phyloP scores from a whole-genome alignment of 2,329 filamentous ascomycete genomes.

The Alternaria sp. region DNA sequence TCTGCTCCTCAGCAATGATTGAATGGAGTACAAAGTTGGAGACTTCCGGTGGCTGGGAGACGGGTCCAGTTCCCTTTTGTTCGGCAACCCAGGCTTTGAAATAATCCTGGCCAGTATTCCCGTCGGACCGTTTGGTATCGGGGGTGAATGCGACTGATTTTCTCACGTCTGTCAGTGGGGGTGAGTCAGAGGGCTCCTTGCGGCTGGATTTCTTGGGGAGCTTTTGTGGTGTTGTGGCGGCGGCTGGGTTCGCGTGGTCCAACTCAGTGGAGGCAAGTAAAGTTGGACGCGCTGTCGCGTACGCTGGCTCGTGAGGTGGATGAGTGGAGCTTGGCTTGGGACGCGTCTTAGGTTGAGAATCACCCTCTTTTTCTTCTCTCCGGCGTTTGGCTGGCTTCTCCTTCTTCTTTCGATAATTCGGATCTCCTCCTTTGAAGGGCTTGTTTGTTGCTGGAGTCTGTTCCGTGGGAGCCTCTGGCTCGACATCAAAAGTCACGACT shows the following conservation, averaged over 20 bases:
- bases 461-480: slow-evolving; percentile 7
- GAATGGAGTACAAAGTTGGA: slow-evolving; percentile 36
- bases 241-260: slow-evolving; percentile 15
- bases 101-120: slow-evolving; percentile 59
- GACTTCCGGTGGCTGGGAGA: slow-evolving; percentile 31
- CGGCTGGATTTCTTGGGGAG: slow-evolving; percentile 16
- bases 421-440: slow-evolving; percentile 41
- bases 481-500: slow-evolving; percentile 5
- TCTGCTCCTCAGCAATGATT: slow-evolving; percentile 19
- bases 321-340: slow-evolving; percentile 19
- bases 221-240: slow-evolving; percentile 26
- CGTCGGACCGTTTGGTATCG: slow-evolving; percentile 67
- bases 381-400: slow-evolving; percentile 24
- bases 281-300: slow-evolving; percentile 20
- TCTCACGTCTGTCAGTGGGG: slow-evolving; percentile 40
- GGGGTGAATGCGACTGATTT: slow-evolving; percentile 71
- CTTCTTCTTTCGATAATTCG: slow-evolving; percentile 48
- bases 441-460: slow-evolving; percentile 14
- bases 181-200: slow-evolving; percentile 32
- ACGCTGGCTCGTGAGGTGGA: slow-evolving; percentile 28
- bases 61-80: slow-evolving; percentile 34
- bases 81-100: slow-evolving; percentile 58
- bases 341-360: slow-evolving; percentile 10
- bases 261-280: slow-evolving; percentile 43
- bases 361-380: slow-evolving; percentile 18